Percentiles rank a stretch among this genome's conserved stretches.
Conservation (phyloP, 2,329 filamentous ascomycete species). For the Xylaria multiplex region DNA sequence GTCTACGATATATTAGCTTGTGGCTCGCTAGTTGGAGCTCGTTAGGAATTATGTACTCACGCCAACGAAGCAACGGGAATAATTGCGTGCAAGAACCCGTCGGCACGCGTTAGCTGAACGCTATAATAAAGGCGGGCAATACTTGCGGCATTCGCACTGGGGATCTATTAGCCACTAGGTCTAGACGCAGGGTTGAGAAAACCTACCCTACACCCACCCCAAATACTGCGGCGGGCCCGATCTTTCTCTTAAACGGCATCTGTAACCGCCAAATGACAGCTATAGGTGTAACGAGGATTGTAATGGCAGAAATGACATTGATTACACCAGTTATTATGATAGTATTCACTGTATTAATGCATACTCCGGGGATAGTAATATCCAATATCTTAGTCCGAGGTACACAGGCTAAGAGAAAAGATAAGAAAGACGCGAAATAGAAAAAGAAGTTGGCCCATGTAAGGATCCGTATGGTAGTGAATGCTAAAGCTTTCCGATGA, state of each 20-base stretch:
- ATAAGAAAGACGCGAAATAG: conserved; percentile 15
- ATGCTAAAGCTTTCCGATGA: conserved; percentile 8
- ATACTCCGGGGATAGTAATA: conserved; percentile 21
- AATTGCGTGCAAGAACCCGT: conserved; percentile 25
- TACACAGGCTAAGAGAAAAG: conserved; percentile 27
- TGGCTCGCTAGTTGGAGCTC: not conserved
- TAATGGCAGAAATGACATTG: conserved; percentile 40
- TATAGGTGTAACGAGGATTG: conserved; percentile 39
- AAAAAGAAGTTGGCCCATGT: conserved; percentile 29
- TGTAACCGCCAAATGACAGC: conserved; percentile 37
- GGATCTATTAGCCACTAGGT: not conserved
- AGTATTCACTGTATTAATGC: conserved; percentile 19
- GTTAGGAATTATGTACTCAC: conserved; percentile 19
- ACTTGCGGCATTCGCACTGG: conserved; percentile 26
- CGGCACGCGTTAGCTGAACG: conserved; percentile 13
- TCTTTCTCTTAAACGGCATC: conserved; percentile 37
- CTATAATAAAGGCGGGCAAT: conserved; percentile 34
- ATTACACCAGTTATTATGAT: conserved; percentile 27
- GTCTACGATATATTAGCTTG: conserved; percentile 13
- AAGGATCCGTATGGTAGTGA: conserved; percentile 11
- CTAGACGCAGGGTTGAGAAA: not conserved
- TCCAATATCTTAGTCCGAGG: conserved; percentile 29
- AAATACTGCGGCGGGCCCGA: conserved; percentile 38
- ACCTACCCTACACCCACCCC: conserved; percentile 40
- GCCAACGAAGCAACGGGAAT: conserved; percentile 25